phyloP scores from a whole-genome alignment of 768 basidiomycete species.

The Suillus alpinus region DNA sequence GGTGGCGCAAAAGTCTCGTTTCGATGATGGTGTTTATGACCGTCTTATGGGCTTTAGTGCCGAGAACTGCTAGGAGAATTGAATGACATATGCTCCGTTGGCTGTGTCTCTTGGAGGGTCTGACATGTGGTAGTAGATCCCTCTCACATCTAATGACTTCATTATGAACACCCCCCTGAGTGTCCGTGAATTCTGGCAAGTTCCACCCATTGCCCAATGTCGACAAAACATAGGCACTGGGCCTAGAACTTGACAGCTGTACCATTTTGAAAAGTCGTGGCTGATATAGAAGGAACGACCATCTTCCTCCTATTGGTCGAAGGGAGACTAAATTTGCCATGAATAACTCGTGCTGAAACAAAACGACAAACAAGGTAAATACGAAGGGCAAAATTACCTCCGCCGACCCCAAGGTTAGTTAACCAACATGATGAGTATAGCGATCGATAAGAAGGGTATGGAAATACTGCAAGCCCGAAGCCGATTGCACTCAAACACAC shows the following conservation, averaged over 20 bases:
- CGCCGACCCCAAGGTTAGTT: not conserved
- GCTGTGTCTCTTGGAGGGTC: not conserved
- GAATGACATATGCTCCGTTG: not conserved
- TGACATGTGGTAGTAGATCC: not conserved
- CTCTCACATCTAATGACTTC: not conserved
- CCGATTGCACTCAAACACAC: not conserved
- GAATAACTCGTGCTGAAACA: not conserved
- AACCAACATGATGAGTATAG: not conserved
- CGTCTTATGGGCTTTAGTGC: constrained; percentile 41
- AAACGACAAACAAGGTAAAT: not conserved
- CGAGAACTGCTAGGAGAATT: constrained; percentile 18
- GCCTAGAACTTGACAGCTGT: no score
- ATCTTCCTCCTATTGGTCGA: no score
- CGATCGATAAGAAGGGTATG: not conserved
- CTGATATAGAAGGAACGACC: no score
- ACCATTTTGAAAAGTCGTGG: no score
- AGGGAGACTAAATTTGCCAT: not conserved
- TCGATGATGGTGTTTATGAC: constrained; percentile 43
- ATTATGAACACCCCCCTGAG: not conserved
- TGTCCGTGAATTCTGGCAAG: not conserved
- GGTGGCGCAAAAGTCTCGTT: constrained; percentile 21
- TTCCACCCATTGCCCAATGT: not conserved
- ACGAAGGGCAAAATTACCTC: not conserved
- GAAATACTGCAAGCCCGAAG: not conserved
- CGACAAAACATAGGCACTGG: no score